phyloP scores from a whole-genome alignment of 768 basidiomycete species.

The Lactarius indigo region DNA sequence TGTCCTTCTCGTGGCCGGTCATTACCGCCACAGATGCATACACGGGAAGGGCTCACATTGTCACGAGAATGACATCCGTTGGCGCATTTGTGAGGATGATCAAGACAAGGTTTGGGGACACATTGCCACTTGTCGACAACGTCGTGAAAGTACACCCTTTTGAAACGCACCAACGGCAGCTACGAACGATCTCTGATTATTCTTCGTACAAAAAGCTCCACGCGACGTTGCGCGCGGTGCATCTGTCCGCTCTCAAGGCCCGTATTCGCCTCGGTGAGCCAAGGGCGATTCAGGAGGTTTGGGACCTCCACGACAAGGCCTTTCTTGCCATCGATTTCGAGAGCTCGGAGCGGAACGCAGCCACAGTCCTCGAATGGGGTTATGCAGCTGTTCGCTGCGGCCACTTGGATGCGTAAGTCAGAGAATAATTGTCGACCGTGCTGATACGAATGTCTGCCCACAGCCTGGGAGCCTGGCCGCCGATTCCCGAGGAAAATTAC shows the following conservation, averaged over 20 bases:
- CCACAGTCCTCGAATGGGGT: conserved; percentile 72
- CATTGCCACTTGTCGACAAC: conserved; percentile 67
- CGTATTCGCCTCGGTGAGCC: conserved; percentile 67
- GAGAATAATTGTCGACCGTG: not conserved
- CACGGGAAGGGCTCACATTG: conserved; percentile 74
- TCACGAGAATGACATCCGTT: conserved; percentile 68
- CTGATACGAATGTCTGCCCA: not conserved
- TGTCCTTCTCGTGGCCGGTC: conserved; percentile 80
- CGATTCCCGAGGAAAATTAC: conserved; percentile 70
- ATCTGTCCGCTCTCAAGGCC: conserved; percentile 59
- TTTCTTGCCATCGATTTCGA: conserved; percentile 76
- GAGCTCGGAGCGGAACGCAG: conserved; percentile 68
- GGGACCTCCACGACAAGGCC: conserved; percentile 67
- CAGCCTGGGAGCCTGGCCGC: conserved; percentile 74
- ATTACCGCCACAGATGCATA: conserved; percentile 70
- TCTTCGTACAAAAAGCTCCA: conserved; percentile 65
- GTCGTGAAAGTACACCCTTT: conserved; percentile 66
- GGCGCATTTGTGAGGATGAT: conserved; percentile 82
- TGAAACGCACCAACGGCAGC: conserved; percentile 62
- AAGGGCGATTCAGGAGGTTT: conserved; percentile 59
- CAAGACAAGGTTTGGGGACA: conserved; percentile 81
- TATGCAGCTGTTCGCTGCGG: conserved; percentile 77
- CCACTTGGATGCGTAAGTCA: conserved; percentile 60
- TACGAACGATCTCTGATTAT: conserved; percentile 68
- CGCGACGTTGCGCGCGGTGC: conserved; percentile 65